Evolutionary conservation across 306 rosid genomes (phyloP).

Genomic region (Gynostemma pentaphyllum): DNA sequence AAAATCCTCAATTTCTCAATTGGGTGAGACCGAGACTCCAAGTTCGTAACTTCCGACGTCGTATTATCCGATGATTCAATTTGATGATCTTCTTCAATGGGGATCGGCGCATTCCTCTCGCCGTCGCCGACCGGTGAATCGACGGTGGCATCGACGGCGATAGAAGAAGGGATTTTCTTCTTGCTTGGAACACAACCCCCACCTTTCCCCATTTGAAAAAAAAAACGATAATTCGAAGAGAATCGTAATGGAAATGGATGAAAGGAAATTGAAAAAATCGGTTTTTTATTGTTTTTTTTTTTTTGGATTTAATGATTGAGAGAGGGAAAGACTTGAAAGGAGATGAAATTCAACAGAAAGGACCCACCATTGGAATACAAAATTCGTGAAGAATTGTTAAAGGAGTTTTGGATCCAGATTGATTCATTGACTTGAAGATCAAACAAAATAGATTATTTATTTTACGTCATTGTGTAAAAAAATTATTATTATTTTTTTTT

Average conservation of each 20-base stretch:
- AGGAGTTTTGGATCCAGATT: background rate
- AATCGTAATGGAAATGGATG: background rate
- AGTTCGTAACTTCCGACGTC: background rate
- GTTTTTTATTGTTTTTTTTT: too few species aligned
- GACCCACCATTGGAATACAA: conserved; percentile 9
- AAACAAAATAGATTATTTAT: background rate
- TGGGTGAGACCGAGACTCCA: conserved; percentile 3
- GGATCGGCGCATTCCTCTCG: conserved; percentile 23
- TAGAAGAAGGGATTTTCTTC: conserved; percentile 38
- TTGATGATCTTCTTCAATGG: conserved; percentile 12
- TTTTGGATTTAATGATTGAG: too few species aligned
- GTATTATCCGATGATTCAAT: conserved; percentile 4
- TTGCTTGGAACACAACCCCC: conserved; percentile 93
- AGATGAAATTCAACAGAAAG: background rate
- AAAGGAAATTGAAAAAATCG: background rate
- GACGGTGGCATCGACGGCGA: conserved; percentile 16
- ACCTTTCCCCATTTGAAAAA: conserved; percentile 84
- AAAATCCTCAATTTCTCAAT: conserved; percentile 43
- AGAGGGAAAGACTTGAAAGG: too few species aligned
- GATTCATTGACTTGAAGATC: background rate
- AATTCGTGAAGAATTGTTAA: background rate
- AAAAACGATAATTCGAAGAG: too few species aligned
- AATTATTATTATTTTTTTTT: background rate
- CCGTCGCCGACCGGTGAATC: conserved; percentile 14
- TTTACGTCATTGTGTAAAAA: background rate